A percentile compares a stretch with the other conserved stretches of the same genome.
These are phyloP conservation scores for Vigna angularis DNA, from an alignment of 306 rosid genomes.

Conservation along the genomic window DNA sequence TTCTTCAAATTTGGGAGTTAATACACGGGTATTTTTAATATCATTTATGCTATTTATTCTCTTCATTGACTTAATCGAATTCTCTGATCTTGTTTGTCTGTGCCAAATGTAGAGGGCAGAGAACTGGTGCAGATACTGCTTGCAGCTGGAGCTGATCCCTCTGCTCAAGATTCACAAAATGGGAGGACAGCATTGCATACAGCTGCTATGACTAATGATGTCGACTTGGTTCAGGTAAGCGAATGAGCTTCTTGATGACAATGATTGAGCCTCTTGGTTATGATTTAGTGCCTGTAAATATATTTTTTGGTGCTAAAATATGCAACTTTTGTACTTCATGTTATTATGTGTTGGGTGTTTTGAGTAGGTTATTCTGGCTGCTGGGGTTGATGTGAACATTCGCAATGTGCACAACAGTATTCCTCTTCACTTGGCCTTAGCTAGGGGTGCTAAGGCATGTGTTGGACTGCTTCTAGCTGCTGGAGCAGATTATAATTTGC, in stretches of 20 bases:
- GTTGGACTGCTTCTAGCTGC: slow-evolving; percentile 87
- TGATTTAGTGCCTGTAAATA: slow-evolving; percentile 27
- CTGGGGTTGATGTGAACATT: slow-evolving; percentile 92
- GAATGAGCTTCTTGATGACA: slow-evolving; percentile 29
- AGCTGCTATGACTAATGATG: slow-evolving; percentile 90
- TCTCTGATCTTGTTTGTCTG: slow-evolving; percentile 43
- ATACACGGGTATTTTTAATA: slow-evolving; percentile 8
- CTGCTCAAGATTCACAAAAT: slow-evolving; percentile 88
- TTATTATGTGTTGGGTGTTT: slow-evolving; percentile 41
- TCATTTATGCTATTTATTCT: slow-evolving; percentile 9
- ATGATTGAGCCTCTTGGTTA: too few species aligned
- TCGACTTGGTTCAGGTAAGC: slow-evolving; percentile 84
- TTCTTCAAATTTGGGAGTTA: slow-evolving; percentile 21
- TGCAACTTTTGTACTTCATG: not conserved
- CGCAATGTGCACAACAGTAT: slow-evolving; percentile 89
- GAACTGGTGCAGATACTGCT: slow-evolving; percentile 89
- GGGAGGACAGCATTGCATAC: slow-evolving; percentile 96
- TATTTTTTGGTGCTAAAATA: slow-evolving; percentile 36
- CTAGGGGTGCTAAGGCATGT: slow-evolving; percentile 97
- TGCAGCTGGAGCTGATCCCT: slow-evolving; percentile 90
- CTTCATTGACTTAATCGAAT: slow-evolving; percentile 5
- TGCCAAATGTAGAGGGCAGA: slow-evolving; percentile 78
- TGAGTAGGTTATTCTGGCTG: slow-evolving; percentile 86
- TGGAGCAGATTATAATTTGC: slow-evolving; percentile 92
- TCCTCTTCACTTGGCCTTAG: slow-evolving; percentile 96